Percentiles rank a stretch among this genome's conserved stretches.
phyloP scores from a whole-genome alignment of 208 protist species.

The Acanthamoeba sp. region DNA sequence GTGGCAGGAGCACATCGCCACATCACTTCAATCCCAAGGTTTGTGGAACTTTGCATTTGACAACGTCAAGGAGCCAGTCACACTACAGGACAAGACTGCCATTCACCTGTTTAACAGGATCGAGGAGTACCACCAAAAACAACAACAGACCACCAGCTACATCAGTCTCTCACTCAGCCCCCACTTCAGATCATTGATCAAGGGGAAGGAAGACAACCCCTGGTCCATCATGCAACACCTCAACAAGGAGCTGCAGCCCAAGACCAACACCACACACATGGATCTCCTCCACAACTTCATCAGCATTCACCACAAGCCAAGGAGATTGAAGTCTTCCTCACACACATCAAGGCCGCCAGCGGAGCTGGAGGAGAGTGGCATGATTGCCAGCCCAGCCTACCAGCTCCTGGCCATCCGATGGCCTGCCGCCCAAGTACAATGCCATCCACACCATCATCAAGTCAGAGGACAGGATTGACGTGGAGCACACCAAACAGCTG shows the following conservation, averaged over 20 bases:
- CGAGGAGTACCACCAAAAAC: neutral
- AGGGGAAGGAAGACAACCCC: too few species aligned
- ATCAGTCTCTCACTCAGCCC: neutral
- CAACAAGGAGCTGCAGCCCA: neutral
- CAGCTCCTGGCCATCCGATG: neutral
- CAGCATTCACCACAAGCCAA: neutral
- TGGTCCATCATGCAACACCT: neutral
- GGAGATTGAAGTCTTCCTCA: neutral
- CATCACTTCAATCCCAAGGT: neutral
- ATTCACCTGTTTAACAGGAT: neutral
- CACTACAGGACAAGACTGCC: neutral
- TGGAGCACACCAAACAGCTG: neutral
- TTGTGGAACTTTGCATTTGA: neutral
- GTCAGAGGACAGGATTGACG: neutral
- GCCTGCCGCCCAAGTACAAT: neutral
- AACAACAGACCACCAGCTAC: neutral
- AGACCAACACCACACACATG: neutral
- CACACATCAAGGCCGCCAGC: neutral
- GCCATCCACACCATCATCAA: neutral
- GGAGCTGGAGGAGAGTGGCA: neutral
- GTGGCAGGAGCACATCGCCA: neutral
- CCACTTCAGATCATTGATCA: too few species aligned
- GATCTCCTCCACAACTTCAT: neutral
- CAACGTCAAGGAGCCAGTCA: neutral
- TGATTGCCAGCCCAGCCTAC: neutral